Evolutionary conservation across 441 rosid species (phyloP), one percentile per base, ranked within the genome.

Genomic region (Corymbia citriodora): DNA sequence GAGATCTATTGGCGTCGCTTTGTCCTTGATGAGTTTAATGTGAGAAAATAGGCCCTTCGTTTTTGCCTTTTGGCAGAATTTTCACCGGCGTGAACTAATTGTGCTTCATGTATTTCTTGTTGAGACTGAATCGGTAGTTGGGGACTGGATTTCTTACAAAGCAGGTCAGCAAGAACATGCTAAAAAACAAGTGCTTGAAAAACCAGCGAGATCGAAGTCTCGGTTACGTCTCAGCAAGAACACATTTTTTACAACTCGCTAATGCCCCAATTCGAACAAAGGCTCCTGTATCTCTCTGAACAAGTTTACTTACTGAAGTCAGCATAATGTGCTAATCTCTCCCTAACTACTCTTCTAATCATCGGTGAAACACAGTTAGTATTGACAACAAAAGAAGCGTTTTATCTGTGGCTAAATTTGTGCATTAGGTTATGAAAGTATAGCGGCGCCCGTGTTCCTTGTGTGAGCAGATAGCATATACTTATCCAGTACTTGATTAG

Each of bases 161-260:
- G 79, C 23, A n/a, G 79, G 79, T 16, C 19, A 68, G 79, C 65
- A 40, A 40, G 6, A 40, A 40, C 45, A 40, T 40, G 45, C 45
- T 40, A 40, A 40, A 40, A 40, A 40, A 25, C 10, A 29, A 25
- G 65, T 59, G 65, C 65, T 59, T 59, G 65, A 0, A 59, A 25
- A 59, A 59, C 0, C 65, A 59, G 65, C 0, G 65, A 59, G n/a
- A 59, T 59, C 65, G 14, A 59, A 59, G n/a, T 25, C 65, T 29
- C 65, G 23, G n/a, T 13, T 1, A 25, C 65, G 9, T 59, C n/a
- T 59, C 65, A 59, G 65, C n/a, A 59, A 59, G 65, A 25, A 25
- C 65, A 0, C 65, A 59, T 25, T 23, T 25, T 0, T 59, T 25
- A 59, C n/a, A 59, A 29, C 21, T 68, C 11, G 0, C 74, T 8